Percentiles rank a stretch among this genome's conserved stretches.
These are phyloP conservation scores for Skeletonema grethae DNA, from an alignment of 108 stramenopile species.

Conservation along the genomic window DNA sequence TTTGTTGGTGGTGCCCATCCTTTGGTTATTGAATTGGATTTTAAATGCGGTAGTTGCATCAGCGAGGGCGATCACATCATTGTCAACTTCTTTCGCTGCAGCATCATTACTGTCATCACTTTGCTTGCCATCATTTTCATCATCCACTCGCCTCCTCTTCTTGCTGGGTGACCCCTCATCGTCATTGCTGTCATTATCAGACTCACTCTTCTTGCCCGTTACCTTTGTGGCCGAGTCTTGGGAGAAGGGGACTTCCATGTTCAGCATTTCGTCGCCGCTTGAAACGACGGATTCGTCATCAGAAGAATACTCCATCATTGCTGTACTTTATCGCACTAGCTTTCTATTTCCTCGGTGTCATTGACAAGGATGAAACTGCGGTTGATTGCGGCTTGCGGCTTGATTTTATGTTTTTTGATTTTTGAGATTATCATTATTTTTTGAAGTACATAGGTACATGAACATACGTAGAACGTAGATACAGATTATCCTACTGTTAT, in stretches of 20 bases:
- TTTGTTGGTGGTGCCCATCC: constrained; percentile 5
- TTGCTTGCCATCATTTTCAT: too few relatives aligned
- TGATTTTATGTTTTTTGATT: too few relatives aligned
- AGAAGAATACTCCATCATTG: neutral
- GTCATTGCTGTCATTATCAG: constrained; percentile 9
- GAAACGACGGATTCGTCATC: constrained; percentile 18
- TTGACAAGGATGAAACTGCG: too few relatives aligned
- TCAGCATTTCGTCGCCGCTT: constrained; percentile 21
- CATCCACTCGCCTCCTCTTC: neutral
- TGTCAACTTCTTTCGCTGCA: neutral
- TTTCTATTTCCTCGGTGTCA: neutral
- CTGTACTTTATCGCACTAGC: neutral
- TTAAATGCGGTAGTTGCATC: constrained; percentile 19
- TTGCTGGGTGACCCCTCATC: neutral
- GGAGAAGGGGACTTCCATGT: constrained; percentile 10
- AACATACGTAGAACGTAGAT: too few relatives aligned
- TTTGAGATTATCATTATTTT: neutral
- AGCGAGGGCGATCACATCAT: neutral
- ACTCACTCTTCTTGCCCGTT: constrained; percentile 1
- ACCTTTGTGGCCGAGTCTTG: constrained; percentile 7
- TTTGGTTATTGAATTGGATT: constrained; percentile 12
- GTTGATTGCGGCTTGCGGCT: too few relatives aligned
- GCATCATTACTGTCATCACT: neutral
- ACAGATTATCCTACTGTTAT: too few relatives aligned
- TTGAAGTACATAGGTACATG: too few relatives aligned